Base-by-base conservation (phyloP, 352 stramenopile species). In the Globisporangium barbulae region DNA sequence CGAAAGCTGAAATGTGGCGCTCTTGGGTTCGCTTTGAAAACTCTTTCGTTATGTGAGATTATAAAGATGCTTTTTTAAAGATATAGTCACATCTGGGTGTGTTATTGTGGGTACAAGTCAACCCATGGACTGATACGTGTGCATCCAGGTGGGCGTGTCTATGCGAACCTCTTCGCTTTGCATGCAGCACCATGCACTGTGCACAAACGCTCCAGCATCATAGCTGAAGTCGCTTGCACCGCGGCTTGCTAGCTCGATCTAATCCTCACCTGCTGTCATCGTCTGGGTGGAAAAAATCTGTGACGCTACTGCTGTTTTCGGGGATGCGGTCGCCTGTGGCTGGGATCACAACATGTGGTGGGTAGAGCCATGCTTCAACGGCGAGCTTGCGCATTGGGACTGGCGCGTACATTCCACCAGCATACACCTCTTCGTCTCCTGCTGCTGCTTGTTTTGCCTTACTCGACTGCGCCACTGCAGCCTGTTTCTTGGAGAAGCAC, bases 351-450 rank as follows among this genome's bases (percentile, higher is more conserved):
- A 90, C 81, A 33, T 89, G 73, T 15, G 75, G 78, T 17, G 84
- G 84, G 57, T 93, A 93, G 53, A 93, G 72, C 84, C 84, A 93
- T 53, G 81, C 75, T 13, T 67, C 68, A n/a, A 93, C 68, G 5
- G 77, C 78, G 37, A 85, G 55, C 41, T 76, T 88, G 25, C 82
- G 74, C 57, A 88, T 63, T 0, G 81, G 81, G 49, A 90, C 60
- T 2, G 78, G 75, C 0, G 75, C 75, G 58, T 85, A 86, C 67
- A 76, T 72, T 0, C 66, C 67, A 0, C 73, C 69, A 10, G 42
- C 33, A 33, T 81, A 81, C 44, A 75, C 64, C 30, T 66, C 49
- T 15, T 60, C 48, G 31, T 25, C 33, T 42, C 33, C 31, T 21
- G 62, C n/a, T 35, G 31, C 45, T 70, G 53, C 55, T 53, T 61